These are phyloP conservation scores for Potentilla sterilis DNA, from an alignment of 306 rosid species.

Conservation along the genomic window DNA sequence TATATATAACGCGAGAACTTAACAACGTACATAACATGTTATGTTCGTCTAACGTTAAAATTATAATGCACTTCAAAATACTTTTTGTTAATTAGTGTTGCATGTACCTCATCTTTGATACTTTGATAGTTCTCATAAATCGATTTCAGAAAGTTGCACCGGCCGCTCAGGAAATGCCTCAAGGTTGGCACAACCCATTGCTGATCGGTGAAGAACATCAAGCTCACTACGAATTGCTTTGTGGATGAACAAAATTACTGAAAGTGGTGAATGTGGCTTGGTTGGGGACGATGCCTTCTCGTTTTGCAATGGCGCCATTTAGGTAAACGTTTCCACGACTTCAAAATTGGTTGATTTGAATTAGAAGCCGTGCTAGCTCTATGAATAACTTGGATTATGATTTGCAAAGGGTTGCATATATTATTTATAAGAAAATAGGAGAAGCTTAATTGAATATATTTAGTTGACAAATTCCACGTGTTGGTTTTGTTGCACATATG, in stretches of 20 bases:
- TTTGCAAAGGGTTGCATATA: neutral
- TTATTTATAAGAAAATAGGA: neutral
- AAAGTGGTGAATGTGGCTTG: slow-evolving; percentile 11
- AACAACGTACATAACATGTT: too few species aligned
- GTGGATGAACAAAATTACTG: neutral
- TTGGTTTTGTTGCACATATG: neutral
- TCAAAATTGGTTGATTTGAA: neutral
- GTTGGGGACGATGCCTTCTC: neutral
- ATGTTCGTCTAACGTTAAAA: too few species aligned
- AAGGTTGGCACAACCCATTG: neutral
- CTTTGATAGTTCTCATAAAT: slow-evolving; percentile 13
- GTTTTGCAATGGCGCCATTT: neutral
- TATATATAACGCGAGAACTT: too few species aligned
- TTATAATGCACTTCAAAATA: neutral
- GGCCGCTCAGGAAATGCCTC: neutral
- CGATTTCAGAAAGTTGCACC: neutral
- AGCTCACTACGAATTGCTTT: slow-evolving; percentile 21
- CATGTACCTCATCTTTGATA: slow-evolving; percentile 20
- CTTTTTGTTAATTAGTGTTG: neutral
- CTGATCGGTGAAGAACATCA: slow-evolving; percentile 20
- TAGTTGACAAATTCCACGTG: slow-evolving; percentile 2
- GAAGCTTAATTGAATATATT: neutral
- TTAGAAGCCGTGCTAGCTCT: neutral
- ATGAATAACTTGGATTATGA: neutral
- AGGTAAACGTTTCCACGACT: neutral